Percentiles rank a stretch among this genome's conserved stretches.
Evolutionary conservation across 2,329 filamentous ascomycete species (phyloP).

Genomic region (Microcyclosporella mali): DNA sequence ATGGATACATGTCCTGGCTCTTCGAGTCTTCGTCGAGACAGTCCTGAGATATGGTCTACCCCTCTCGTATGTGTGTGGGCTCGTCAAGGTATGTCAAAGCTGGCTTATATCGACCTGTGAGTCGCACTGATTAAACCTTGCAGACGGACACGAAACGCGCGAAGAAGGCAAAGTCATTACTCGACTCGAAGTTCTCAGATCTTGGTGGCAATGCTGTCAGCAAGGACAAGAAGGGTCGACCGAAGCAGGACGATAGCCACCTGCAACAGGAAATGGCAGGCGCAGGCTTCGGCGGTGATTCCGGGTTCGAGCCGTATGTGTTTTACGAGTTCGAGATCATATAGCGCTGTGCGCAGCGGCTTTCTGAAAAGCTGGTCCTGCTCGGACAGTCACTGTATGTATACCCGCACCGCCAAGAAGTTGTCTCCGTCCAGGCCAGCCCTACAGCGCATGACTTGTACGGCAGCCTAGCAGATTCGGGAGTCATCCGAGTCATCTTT

Average conservation of each 20-base stretch:
- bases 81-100: conserved; percentile 64
- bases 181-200: conserved; percentile 84
- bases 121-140: conserved; percentile 8
- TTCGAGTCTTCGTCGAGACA: conserved; percentile 94
- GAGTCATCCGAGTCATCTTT: neutral
- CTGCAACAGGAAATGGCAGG: conserved; percentile 78
- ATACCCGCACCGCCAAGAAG: neutral
- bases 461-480: neutral
- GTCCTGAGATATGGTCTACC: conserved; percentile 94
- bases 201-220: conserved; percentile 91
- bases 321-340: conserved; percentile 89
- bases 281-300: conserved; percentile 61
- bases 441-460: too few relatives aligned
- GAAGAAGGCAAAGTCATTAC: conserved; percentile 59
- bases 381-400: neutral
- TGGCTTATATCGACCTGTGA: neutral
- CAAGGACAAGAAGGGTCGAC: conserved; percentile 84
- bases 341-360: conserved; percentile 26
- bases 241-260: conserved; percentile 80
- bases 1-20: conserved; percentile 84
- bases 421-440: too few relatives aligned
- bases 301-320: conserved; percentile 92
- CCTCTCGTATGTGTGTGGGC: conserved; percentile 76
- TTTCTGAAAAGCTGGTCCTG: neutral
- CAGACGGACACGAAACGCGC: conserved; percentile 77